Evolutionary conservation across 108 stramenopile genomes (phyloP).

Genomic region (Skeletonema menzelii): DNA sequence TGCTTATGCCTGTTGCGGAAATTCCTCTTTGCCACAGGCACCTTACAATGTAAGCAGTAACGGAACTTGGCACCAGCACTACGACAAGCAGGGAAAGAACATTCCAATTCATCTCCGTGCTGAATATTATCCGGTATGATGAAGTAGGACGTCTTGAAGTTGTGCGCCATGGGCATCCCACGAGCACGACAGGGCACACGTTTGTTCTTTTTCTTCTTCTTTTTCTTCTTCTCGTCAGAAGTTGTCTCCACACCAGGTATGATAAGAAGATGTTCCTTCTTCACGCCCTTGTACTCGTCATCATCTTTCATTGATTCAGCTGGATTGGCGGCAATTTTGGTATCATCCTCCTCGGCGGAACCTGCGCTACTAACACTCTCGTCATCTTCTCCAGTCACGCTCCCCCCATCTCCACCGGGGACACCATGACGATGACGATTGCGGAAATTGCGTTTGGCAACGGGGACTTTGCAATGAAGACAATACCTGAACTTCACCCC

Average conservation of each 20-base stretch:
- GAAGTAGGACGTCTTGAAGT: constrained; percentile 87
- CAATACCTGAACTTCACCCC: constrained; percentile 85
- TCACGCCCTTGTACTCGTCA: constrained; percentile 6
- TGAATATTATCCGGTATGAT: constrained; percentile 80
- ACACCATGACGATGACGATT: constrained; percentile 73
- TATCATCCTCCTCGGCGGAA: constrained; percentile 4
- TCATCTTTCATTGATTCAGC: constrained; percentile 1
- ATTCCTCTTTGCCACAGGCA: constrained; percentile 83
- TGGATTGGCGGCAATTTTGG: not conserved
- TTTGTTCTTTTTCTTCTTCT: constrained; percentile 37
- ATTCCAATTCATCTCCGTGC: constrained; percentile 83
- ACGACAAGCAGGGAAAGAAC: constrained; percentile 78
- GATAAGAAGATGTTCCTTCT: constrained; percentile 32
- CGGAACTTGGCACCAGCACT: constrained; percentile 83
- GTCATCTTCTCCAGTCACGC: constrained; percentile 9
- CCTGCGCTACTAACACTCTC: not conserved
- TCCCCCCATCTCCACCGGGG: constrained; percentile 17
- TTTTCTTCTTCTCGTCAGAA: constrained; percentile 14
- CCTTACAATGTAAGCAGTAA: constrained; percentile 69
- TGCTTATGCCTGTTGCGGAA: constrained; percentile 81
- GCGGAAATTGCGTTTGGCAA: constrained; percentile 80
- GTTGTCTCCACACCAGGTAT: constrained; percentile 15
- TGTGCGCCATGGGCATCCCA: constrained; percentile 88
- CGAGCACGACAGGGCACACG: constrained; percentile 80
- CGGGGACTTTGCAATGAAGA: constrained; percentile 71